Evolutionary conservation across 179 eudicot genomes (phyloP), one percentile per base, ranked within the genome.

Genomic region (Beta lomatogona): DNA sequence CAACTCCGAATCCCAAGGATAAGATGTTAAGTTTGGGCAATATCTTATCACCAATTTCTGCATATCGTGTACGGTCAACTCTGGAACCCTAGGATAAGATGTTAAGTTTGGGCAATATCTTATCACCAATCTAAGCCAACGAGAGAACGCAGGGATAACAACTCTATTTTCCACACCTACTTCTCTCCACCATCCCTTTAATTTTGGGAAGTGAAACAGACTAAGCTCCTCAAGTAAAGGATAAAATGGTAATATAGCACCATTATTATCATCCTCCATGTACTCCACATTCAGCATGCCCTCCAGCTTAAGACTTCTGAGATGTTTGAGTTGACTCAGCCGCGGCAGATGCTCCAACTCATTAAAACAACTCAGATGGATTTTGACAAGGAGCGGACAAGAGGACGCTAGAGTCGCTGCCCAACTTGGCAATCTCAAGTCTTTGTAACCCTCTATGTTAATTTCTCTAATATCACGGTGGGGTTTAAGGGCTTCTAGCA

Each of bases 141-240:
- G n/a, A 9, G 73, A 19, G 18, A 76, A 76, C 3, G 45, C 50
- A 36, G 55, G 68, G 21, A 21, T 25, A 13, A 64, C 46, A 28
- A 0, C 22, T 2, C 12, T 15, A 16, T 22, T 48, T 52, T 45
- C 58, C 46, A 8, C 73, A 52, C 41, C 10, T 0, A n/a, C 46
- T 48, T 48, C 21, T 48, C 68, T 71, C 80, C 80, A 63, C 80
- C 80, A 77, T 22, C 80, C 60, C 60, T 64, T 77, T 46, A 77
- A 77, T 6, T 46, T 50, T 6, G 64, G 36, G 9, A 67, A 18
- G 15, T 5, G 0, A 6, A 0, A 0, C 28, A 78, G 18, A 4
- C 0, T 2, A 36, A 78, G 80, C 31, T 3, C 16, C 65, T 67
- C 68, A 31, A 79, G 57, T 61, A 45, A 69, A 3, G 81, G 81